Base-by-base conservation (phyloP, 2,329 filamentous ascomycete species). In the Aspergillus novoparasiticus region DNA sequence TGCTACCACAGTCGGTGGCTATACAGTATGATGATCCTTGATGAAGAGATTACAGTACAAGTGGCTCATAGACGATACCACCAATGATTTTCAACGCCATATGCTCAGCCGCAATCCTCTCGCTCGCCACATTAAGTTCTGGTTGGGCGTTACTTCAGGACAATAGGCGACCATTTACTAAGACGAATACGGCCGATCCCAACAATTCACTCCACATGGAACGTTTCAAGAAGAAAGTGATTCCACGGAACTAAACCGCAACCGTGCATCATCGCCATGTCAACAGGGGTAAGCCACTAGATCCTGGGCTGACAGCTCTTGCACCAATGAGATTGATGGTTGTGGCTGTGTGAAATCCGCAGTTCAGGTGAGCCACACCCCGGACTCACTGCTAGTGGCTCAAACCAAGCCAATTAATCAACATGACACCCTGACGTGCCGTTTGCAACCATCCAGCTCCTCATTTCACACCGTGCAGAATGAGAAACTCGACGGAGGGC, bases 351-450 rank as follows among this genome's bases (percentile, higher is more conserved):
- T 45, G 23, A 3, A 30, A n/a, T 53, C 46, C 58, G 46, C 48
- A 54, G 19, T 59, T 59, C 58, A 59, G 58, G 58, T 45, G 28
- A 59, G 58, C 58, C 58, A 59, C 58, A 55, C 39, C 23, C 57
- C 57, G 39, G 43, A 36, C 45, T 45, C 45, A 8, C 6, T 43
- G 19, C 23, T 28, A 16, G 57, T 59, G 57, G 57, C 57, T 59
- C 14, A 59, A 41, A 43, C 57, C 10, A 59, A 34, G 36, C 34
- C 58, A 59, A 54, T 59, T 39, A 59, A 26, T 48, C 45, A 48
- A 59, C 26, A n/a, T 50, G 58, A 59, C 26, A 43, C 48, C 19
- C 12, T 26, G 34, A 43, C 23, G n/a, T 39, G 36, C 32, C 46
- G 23, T 50, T 39, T 39, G 16, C n/a, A 14, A 10, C 53, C 12